Evolutionary conservation across 148 eudicot genomes (phyloP), one percentile per base, ranked within the genome.

Genomic region (Oxyria digyna): DNA sequence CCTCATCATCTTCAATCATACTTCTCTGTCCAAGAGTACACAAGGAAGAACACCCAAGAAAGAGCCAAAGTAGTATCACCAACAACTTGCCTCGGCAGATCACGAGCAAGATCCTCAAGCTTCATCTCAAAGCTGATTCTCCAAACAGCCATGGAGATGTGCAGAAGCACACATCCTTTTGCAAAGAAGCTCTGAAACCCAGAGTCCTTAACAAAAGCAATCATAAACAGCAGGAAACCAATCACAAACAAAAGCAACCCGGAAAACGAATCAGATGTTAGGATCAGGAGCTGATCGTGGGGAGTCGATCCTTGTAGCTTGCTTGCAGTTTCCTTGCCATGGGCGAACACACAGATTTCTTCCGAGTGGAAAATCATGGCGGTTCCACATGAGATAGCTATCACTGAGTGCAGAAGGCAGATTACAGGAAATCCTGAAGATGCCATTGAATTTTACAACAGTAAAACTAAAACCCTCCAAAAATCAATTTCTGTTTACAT

Each of bases 1-100:
- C n/a, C n/a, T 46, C 14, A 11, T n/a, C 21, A 52, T 6, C 23
- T 59, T 70, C 69, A 91, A 79, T 91, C 97, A 72, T 91, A 91
- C 73, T 91, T 91, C 74, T 91, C 97, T 72, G 89, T 88, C 97
- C 97, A 91, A 4, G 93, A 85, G 73, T 81, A 87, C 17, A 89
- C 81, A 45, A 89, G 91, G 70, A 82, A 87, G 72, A 85, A 84
- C 55, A 89, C 97, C 96, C 97, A 91, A 0, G 97, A 91, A 71
- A 89, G 86, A 2, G 78, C 91, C 71, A 92, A 71, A 0, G 73
- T 82, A 27, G 85, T 43, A 75, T 92, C 98, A 3, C 98, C 96
- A 68, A 86, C 62, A 14, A 89, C 83, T 24, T 79, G 87, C 80
- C 85, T 83, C 29, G 87, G 79, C 83, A 88, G 85, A 77, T 87